Evolutionary conservation across 345 rosid genomes (phyloP).

Genomic region (Mercurialis annua): DNA sequence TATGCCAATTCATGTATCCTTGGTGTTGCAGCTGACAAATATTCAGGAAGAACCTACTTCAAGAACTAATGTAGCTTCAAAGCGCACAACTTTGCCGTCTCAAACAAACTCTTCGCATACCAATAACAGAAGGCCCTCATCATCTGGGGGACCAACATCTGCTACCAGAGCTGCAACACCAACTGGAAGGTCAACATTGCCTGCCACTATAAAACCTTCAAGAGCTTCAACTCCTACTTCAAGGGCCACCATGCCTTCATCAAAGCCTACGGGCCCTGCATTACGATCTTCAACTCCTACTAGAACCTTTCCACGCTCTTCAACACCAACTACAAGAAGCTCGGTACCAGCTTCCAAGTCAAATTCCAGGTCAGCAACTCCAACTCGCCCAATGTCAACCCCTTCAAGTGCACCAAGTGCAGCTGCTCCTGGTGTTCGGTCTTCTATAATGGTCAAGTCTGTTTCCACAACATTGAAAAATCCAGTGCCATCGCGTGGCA

Average conservation of each 20-base stretch:
- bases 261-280: conserved; percentile 38
- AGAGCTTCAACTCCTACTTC: conserved; percentile 26
- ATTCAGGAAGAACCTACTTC: conserved; percentile 27
- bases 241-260: conserved; percentile 28
- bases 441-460: conserved; percentile 51
- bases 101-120: conserved; percentile 11
- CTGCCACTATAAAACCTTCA: conserved; percentile 18
- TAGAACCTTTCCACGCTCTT: conserved; percentile 40
- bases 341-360: conserved; percentile 38
- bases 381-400: conserved; percentile 17
- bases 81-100: conserved; percentile 5
- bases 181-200: conserved; percentile 19
- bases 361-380: conserved; percentile 28
- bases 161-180: conserved; percentile 29
- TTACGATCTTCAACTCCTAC: conserved; percentile 52
- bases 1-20: conserved; percentile 21
- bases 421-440: conserved; percentile 28
- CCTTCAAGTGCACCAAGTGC: conserved; percentile 11
- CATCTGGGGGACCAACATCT: conserved; percentile 17
- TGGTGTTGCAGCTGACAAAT: conserved; percentile 27
- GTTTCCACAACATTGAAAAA: conserved; percentile 18
- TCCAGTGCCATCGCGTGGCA: conserved; percentile 24
- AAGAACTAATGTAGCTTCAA: conserved; percentile 11
- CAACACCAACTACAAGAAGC: conserved; percentile 45
- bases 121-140: conserved; percentile 21